These are phyloP conservation scores for Syncephalis fuscata DNA, from an alignment of 371 early-diverging fungal genomes.

Conservation along the genomic window DNA sequence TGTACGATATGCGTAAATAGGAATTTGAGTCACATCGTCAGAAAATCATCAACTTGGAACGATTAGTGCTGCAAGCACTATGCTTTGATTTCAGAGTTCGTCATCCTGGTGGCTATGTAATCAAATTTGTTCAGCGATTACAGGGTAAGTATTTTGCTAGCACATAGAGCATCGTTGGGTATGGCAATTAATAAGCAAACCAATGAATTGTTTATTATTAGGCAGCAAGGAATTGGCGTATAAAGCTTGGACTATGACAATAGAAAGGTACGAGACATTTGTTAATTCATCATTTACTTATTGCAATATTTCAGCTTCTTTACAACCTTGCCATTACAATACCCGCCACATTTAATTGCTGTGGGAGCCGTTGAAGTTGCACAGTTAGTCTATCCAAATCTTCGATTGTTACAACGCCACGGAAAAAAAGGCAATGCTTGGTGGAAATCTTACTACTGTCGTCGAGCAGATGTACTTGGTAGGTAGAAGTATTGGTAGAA, in stretches of 20 bases:
- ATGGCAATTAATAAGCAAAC: background rate
- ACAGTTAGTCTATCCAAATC: too few species aligned
- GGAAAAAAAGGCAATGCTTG: too few species aligned
- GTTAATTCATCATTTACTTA: too few species aligned
- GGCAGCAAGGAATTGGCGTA: conserved; percentile 1
- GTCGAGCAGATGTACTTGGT: too few species aligned
- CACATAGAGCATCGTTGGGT: background rate
- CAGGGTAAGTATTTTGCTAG: conserved; percentile 19
- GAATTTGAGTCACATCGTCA: conserved; percentile 30
- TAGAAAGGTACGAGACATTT: background rate
- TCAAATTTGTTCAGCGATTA: conserved; percentile 39
- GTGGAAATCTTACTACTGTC: too few species aligned
- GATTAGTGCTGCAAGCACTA: conserved; percentile 34
- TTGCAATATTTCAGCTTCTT: conserved; percentile 21
- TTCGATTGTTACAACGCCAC: too few species aligned
- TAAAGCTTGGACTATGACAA: conserved; percentile 4
- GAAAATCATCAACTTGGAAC: conserved; percentile 33
- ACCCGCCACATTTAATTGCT: conserved; percentile 42
- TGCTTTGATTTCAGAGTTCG: conserved; percentile 43
- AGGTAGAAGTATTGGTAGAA: too few species aligned
- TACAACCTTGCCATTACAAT: conserved; percentile 33
- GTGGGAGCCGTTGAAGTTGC: conserved; percentile 42
- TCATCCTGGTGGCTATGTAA: conserved; percentile 36
- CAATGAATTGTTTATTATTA: conserved; percentile 1
- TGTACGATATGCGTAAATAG: conserved; percentile 4